phyloP scores from a whole-genome alignment of 139 green algal genomes.

The Diplosphaera chodatii region DNA sequence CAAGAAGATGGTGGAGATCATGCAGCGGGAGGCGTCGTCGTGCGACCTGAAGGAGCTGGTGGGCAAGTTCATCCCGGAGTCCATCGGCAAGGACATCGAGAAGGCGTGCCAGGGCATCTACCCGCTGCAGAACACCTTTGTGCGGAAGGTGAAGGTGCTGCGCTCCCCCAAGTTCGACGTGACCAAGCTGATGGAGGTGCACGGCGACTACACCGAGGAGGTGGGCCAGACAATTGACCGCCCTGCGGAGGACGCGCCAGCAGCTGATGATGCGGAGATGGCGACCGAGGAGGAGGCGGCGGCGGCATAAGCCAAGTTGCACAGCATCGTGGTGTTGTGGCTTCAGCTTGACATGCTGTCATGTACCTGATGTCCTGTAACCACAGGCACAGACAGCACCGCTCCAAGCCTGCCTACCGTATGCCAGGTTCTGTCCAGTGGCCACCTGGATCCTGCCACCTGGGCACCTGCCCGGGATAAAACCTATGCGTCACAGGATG shows the following conservation, averaged over 20 bases:
- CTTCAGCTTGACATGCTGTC: too few relatives aligned
- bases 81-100: slow-evolving; percentile 97
- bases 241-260: slow-evolving; percentile 27
- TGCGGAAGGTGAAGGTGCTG: slow-evolving; percentile 99
- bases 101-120: slow-evolving; percentile 91
- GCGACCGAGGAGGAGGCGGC: slow-evolving; percentile 17
- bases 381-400: too few relatives aligned
- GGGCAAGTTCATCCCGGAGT: slow-evolving; percentile 97
- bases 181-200: slow-evolving; percentile 98
- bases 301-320: too few relatives aligned
- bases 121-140: slow-evolving; percentile 89
- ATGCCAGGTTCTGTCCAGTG: too few relatives aligned
- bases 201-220: slow-evolving; percentile 82
- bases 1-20: slow-evolving; percentile 99
- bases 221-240: slow-evolving; percentile 33
- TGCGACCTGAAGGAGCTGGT: slow-evolving; percentile 99
- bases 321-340: too few relatives aligned
- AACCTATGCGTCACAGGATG: too few relatives aligned
- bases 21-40: slow-evolving; percentile 79
- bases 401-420: too few relatives aligned
- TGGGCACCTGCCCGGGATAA: too few relatives aligned
- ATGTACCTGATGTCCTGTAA: too few relatives aligned
- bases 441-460: too few relatives aligned
- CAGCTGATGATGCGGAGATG: slow-evolving; percentile 7
- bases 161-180: slow-evolving; percentile 98